Percentiles rank a stretch among this genome's conserved stretches.
Evolutionary conservation across 73 alveolate species (phyloP).

Genomic region (Blepharisma japonicum): DNA sequence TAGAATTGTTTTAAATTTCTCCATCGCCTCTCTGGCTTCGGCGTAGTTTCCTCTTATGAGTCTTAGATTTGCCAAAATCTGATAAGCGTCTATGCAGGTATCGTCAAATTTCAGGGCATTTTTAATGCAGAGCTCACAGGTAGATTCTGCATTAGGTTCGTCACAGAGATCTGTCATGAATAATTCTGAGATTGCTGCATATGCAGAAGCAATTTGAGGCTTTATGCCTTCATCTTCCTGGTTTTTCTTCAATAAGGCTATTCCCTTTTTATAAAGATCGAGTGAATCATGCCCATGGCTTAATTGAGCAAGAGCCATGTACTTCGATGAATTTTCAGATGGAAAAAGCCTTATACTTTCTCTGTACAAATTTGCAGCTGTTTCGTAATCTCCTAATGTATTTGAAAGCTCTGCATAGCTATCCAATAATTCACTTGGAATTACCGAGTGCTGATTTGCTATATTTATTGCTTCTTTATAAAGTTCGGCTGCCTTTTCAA

Average conservation of each 20-base stretch:
- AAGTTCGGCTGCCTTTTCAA: too few relatives aligned
- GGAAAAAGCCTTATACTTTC: conserved; percentile 14
- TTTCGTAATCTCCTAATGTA: background rate
- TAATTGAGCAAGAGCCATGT: conserved; percentile 3
- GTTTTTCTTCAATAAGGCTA: background rate
- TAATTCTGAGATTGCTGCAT: conserved; percentile 6
- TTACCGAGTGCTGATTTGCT: too few relatives aligned
- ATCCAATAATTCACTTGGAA: background rate
- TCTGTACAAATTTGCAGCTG: background rate
- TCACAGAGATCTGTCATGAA: conserved; percentile 23
- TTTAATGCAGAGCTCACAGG: conserved; percentile 7
- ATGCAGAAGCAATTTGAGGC: conserved; percentile 16
- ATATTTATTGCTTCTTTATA: too few relatives aligned
- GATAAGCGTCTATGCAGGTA: conserved; percentile 23
- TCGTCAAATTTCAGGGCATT: background rate
- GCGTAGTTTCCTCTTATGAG: conserved; percentile 14
- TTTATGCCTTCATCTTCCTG: background rate
- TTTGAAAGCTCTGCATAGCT: background rate
- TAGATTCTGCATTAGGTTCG: background rate
- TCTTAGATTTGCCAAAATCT: background rate
- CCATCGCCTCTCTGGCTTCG: conserved; percentile 18
- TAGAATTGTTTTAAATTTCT: background rate
- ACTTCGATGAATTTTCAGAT: background rate
- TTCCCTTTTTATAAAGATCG: background rate
- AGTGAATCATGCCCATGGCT: background rate